Evolutionary conservation across 225 moss, liverwort and hornwort genomes (phyloP).

Genomic region (Thuidium tamariscinum): DNA sequence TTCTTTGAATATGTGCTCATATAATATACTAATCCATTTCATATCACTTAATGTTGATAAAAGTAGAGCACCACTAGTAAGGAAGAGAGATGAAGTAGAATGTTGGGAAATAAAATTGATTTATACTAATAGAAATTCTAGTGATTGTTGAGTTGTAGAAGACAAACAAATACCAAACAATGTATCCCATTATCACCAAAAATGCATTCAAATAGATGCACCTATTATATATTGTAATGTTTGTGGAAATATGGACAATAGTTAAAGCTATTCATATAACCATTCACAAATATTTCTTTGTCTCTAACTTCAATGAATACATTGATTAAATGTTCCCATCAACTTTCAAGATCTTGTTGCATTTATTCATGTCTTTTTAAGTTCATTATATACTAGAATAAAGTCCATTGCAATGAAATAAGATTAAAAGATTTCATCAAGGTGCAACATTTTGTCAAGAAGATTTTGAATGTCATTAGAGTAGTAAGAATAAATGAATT

Average conservation of each 20-base stretch:
- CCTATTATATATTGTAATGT: too few relatives aligned
- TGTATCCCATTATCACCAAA: not conserved
- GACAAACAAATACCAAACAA: not conserved
- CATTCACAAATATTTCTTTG: not conserved
- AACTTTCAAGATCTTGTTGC: not conserved
- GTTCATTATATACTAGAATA: not conserved
- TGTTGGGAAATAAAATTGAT: not conserved
- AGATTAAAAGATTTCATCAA: not conserved
- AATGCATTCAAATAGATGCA: fast-evolving
- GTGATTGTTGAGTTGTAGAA: fast-evolving
- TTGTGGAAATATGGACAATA: fast-evolving
- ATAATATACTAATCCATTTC: not conserved
- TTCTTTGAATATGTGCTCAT: too few relatives aligned
- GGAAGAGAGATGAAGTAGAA: not conserved
- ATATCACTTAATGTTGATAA: too few relatives aligned
- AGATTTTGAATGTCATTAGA: not conserved
- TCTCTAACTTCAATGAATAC: not conserved
- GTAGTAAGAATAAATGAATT: not conserved
- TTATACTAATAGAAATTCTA: not conserved
- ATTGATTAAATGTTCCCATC: not conserved
- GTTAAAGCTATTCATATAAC: not conserved
- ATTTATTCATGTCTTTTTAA: not conserved
- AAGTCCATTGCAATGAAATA: not conserved
- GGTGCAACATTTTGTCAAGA: not conserved
- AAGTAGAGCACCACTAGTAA: not conserved